A percentile compares a stretch with the other conserved stretches of the same genome.
These are phyloP conservation scores for Calonectria pseudoturangicola DNA, from an alignment of 2,329 filamentous ascomycete species.

Conservation along the genomic window DNA sequence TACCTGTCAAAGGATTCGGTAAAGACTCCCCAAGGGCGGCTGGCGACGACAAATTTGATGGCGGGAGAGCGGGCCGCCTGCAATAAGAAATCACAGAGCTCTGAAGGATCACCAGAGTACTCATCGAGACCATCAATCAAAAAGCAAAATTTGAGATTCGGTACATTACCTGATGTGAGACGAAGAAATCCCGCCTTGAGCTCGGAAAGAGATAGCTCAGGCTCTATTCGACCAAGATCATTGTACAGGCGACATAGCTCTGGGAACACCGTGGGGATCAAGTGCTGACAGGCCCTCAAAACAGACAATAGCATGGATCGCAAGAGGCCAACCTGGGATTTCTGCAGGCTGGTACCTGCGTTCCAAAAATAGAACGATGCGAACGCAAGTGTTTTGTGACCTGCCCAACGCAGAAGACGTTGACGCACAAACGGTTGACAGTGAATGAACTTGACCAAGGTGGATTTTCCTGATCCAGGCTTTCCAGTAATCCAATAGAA, in stretches of 20 bases:
- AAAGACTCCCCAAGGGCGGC: constrained; percentile 4
- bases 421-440: neutral
- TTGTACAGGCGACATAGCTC: constrained; percentile 11
- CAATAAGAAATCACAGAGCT: constrained; percentile 5
- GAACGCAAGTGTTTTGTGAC: neutral
- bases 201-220: constrained; percentile 1
- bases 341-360: neutral
- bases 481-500: constrained; percentile 13
- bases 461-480: constrained; percentile 9
- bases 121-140: constrained; percentile 1
- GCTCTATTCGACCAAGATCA: neutral
- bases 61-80: neutral
- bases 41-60: neutral
- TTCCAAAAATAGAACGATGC: constrained; percentile 7
- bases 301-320: neutral
- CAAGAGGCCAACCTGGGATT: constrained; percentile 1
- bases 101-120: neutral
- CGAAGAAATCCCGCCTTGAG: constrained; percentile 16
- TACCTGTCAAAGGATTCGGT: neutral
- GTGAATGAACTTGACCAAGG: constrained; percentile 1
- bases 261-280: constrained; percentile 6
- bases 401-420: neutral
- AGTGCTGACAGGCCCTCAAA: neutral
- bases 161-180: neutral
- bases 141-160: neutral